Base-by-base conservation (phyloP, 2,329 filamentous ascomycete genomes). In the Colletotrichum chlorophyti region DNA sequence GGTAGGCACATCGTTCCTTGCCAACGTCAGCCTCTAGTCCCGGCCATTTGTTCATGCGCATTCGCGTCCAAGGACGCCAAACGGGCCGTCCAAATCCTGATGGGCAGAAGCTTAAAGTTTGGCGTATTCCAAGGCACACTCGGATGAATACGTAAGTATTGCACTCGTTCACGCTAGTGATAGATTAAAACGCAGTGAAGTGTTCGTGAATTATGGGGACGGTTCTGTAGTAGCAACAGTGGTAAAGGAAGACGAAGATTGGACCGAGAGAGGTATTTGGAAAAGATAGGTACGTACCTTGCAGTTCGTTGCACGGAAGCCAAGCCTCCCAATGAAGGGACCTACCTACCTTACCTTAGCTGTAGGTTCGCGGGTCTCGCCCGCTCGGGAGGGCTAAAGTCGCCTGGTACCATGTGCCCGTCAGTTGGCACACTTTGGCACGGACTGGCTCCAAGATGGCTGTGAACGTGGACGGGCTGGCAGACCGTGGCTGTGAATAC, bases 101-200 rank as follows among this genome's bases (percentile, higher is more conserved):
- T 19, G 48, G 35, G 50, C 17, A 37, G 48, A n/a, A 17, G 29
- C 15, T 31, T 59, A 55, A 31, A 55, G 55, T 59, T 59, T 59
- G 55, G 37, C 37, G 38, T 15, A n/a, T 59, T 59, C 55, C 55
- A 59, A 59, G 55, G 55, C 51, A 55, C 23, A 10, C 32, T 46
- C 38, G 29, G 26, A 24, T 21, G 43, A 43, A 54, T 49, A 59
- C 55, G 50, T 55, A 59, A 59, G 50, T 34, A 51, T 48, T 54
- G 50, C 32, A 48, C 35, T 23, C 43, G 10, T 19, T 7, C 27
- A 35, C 41, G 54, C 54, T 41, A 53, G 42, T 19, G 49, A 47
- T 31, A 31, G 35, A 53, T 58, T 40, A 21, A 53, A 17, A 32
- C n/a, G 31, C 46, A 32, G 27, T 41, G 15, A 35, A n/a, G 6